Conservation (phyloP, 2,329 filamentous ascomycete species). For the Chaetomium strumarium region DNA sequence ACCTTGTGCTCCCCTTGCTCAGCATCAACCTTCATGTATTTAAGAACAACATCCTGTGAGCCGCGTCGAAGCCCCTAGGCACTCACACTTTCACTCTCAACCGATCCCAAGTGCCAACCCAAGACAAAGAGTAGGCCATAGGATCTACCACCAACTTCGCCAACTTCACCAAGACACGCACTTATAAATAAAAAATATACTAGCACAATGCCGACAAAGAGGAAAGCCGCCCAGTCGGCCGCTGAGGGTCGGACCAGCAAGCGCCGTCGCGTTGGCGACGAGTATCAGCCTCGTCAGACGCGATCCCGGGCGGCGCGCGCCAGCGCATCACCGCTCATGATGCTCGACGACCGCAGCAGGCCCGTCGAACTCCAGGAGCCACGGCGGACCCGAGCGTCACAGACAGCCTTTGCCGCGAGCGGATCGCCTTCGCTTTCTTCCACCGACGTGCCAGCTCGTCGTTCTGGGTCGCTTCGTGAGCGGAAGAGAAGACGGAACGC, state of each 20-base stretch:
- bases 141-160: too few relatives aligned
- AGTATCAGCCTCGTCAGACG: slow-evolving; percentile 1
- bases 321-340: background rate
- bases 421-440: background rate
- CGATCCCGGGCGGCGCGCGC: background rate
- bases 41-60: too few relatives aligned
- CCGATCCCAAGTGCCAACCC: too few relatives aligned
- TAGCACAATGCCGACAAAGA: background rate
- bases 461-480: background rate
- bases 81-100: too few relatives aligned
- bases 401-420: background rate
- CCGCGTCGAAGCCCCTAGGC: too few relatives aligned
- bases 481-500: background rate
- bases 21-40: too few relatives aligned
- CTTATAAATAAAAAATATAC: background rate
- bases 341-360: background rate
- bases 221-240: background rate
- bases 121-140: too few relatives aligned
- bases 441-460: too few relatives aligned
- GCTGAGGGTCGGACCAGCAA: background rate
- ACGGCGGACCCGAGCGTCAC: background rate
- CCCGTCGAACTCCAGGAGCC: background rate
- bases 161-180: background rate
- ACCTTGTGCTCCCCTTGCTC: too few relatives aligned
- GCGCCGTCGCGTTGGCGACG: background rate